Conservation (phyloP, 805 yeast genomes). For the Cyberlindnera lachancei region DNA sequence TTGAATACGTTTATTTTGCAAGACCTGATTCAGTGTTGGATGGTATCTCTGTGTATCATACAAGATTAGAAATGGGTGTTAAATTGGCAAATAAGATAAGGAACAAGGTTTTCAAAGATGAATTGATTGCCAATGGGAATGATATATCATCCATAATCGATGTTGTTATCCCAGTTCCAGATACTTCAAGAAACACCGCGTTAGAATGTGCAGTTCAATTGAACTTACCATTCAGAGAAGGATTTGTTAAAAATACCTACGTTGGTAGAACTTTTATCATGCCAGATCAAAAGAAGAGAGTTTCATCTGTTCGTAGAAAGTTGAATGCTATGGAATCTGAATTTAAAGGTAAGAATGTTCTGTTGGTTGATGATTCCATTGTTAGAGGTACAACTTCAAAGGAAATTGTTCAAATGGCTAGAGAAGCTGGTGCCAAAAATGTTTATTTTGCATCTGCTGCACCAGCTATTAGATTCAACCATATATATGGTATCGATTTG, state of each 20-base stretch:
- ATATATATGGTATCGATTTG: constrained; percentile 93
- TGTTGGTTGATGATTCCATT: constrained; percentile 93
- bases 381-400: constrained; percentile 97
- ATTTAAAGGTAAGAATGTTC: constrained; percentile 75
- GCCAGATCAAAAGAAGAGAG: constrained; percentile 95
- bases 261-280: constrained; percentile 97
- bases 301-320: constrained; percentile 89
- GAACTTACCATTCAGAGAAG: constrained; percentile 85
- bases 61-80: constrained; percentile 90
- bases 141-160: constrained; percentile 59
- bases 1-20: constrained; percentile 96
- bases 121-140: too few relatives aligned
- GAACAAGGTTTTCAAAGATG: constrained; percentile 32
- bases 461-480: constrained; percentile 95
- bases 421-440: constrained; percentile 92
- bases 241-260: constrained; percentile 92
- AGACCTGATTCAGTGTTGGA: constrained; percentile 95
- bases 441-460: constrained; percentile 98
- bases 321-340: constrained; percentile 94
- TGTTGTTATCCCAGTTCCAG: constrained; percentile 97
- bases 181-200: constrained; percentile 95
- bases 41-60: constrained; percentile 92
- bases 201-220: constrained; percentile 81
- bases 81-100: constrained; percentile 70
- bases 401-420: constrained; percentile 97